These are phyloP conservation scores for Grigorovia yakushimaensis DNA, from an alignment of 805 yeast species.

Conservation along the genomic window DNA sequence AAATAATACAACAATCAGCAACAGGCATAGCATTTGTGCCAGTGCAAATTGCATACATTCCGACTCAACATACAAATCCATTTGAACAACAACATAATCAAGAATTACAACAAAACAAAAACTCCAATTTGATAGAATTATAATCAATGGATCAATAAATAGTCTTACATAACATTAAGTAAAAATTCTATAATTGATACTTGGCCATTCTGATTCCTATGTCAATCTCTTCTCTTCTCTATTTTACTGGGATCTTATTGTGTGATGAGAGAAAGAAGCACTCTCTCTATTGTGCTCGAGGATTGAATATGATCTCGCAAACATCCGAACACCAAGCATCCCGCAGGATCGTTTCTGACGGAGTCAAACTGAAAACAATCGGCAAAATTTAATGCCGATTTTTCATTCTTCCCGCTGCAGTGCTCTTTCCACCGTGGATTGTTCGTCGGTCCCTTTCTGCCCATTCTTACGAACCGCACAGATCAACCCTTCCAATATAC, in stretches of 20 bases:
- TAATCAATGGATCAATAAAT: slow-evolving; percentile 3
- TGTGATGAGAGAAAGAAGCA: too few species aligned
- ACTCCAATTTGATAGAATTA: slow-evolving; percentile 23
- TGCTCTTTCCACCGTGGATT: not conserved
- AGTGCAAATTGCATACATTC: slow-evolving; percentile 6
- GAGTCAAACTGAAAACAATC: not conserved
- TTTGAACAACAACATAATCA: slow-evolving; percentile 11
- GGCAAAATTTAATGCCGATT: not conserved
- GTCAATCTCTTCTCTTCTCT: too few species aligned
- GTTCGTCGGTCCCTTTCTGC: too few species aligned
- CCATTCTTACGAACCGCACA: not conserved
- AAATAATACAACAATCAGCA: slow-evolving; percentile 6
- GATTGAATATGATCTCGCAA: too few species aligned
- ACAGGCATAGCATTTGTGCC: slow-evolving; percentile 8
- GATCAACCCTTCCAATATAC: too few species aligned
- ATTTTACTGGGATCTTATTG: too few species aligned
- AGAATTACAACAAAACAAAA: slow-evolving; percentile 9
- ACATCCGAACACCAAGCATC: slow-evolving; percentile 1
- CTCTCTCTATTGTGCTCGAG: too few species aligned
- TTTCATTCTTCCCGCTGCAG: not conserved
- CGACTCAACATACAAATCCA: slow-evolving; percentile 2
- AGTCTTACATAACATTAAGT: too few species aligned
- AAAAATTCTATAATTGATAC: too few species aligned
- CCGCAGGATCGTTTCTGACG: not conserved
- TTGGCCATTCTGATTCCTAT: too few species aligned